Evolutionary conservation across 495 filamentous ascomycete species (phyloP).

Genomic region (Aspergillus nidulans): DNA sequence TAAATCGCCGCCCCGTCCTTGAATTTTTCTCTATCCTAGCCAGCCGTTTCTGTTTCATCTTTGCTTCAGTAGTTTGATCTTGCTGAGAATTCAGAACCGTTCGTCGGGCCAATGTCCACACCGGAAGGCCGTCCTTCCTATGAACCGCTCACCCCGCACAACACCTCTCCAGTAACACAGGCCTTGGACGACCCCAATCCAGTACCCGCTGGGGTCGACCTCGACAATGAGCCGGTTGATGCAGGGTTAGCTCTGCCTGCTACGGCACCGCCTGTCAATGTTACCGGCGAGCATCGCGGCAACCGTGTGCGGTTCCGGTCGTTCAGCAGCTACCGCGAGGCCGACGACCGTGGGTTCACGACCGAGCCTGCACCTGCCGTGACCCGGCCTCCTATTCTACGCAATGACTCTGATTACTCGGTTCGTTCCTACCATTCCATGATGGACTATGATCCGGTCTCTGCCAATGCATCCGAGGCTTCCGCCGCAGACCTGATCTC

Average conservation of each 20-base stretch:
- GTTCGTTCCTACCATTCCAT: slow-evolving; percentile 11
- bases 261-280: background rate
- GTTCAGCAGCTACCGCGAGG: slow-evolving; percentile 11
- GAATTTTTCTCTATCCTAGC: background rate
- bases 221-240: background rate
- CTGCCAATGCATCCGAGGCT: background rate
- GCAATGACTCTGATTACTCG: slow-evolving; percentile 18
- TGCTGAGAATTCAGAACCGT: too few relatives aligned
- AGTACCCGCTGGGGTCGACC: background rate
- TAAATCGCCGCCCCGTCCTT: background rate
- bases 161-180: background rate
- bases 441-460: background rate
- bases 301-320: slow-evolving; percentile 18
- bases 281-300: background rate
- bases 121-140: background rate
- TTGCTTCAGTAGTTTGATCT: background rate
- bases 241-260: background rate
- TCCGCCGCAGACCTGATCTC: background rate
- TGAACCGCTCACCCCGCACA: background rate
- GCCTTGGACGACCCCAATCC: background rate
- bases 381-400: slow-evolving; percentile 2
- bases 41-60: background rate
- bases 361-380: background rate
- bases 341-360: slow-evolving; percentile 9
- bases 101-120: background rate